phyloP scores from a whole-genome alignment of 2,329 filamentous ascomycete species.

The Diaporthe velutina region DNA sequence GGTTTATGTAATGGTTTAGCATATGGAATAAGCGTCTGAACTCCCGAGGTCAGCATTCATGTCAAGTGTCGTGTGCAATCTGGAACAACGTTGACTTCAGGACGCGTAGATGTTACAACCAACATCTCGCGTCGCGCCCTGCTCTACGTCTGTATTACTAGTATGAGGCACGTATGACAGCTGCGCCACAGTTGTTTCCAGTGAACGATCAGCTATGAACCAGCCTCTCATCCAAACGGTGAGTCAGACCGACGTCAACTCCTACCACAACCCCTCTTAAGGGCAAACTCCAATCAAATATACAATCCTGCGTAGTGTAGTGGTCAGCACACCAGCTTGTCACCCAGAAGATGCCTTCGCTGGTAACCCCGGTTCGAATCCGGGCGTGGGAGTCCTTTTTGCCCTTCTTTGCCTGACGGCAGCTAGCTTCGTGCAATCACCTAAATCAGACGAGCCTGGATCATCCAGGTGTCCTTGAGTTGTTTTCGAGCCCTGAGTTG shows the following conservation, averaged over 20 bases:
- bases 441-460: no score
- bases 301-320: constrained; percentile 19
- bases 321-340: constrained; percentile 23
- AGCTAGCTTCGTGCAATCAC: no score
- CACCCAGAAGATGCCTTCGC: constrained; percentile 11
- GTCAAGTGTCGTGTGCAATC: not conserved
- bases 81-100: no score
- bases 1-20: no score
- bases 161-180: not conserved
- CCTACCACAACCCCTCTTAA: no score
- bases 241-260: not conserved
- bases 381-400: constrained; percentile 26
- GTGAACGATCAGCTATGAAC: not conserved
- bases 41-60: not conserved
- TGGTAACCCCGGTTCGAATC: constrained; percentile 21
- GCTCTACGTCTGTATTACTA: not conserved
- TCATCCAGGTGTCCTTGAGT: no score
- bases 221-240: not conserved
- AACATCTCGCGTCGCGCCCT: not conserved
- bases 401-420: not conserved
- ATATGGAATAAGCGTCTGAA: not conserved
- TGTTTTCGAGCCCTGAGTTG: no score
- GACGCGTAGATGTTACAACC: not conserved
- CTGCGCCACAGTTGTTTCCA: not conserved
- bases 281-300: not conserved